Conservation (phyloP, 805 yeast species). For the Yarrowia hollandica region DNA sequence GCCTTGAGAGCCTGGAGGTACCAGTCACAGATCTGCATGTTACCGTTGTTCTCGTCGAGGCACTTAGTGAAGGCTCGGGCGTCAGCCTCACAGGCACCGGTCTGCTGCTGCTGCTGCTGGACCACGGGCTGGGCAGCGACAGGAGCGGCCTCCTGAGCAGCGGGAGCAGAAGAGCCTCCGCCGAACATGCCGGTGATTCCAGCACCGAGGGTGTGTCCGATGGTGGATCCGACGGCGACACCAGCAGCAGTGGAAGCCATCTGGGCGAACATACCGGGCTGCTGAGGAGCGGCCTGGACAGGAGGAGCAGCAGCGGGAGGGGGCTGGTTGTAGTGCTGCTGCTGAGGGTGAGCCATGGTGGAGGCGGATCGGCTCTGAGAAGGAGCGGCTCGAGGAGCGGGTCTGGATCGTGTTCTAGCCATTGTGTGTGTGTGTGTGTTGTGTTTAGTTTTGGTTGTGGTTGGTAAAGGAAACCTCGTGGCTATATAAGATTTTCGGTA, state of each 20-base stretch:
- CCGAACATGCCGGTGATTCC: conserved; percentile 89
- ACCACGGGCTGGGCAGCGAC: conserved; percentile 42
- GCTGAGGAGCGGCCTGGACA: conserved; percentile 45
- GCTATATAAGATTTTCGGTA: conserved; percentile 28
- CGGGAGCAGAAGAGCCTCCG: conserved; percentile 64
- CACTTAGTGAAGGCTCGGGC: conserved; percentile 96
- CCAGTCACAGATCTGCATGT: conserved; percentile 95
- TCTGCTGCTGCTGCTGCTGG: conserved; percentile 46
- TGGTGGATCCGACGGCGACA: conserved; percentile 97
- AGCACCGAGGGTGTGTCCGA: conserved; percentile 96
- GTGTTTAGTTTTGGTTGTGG: conserved; percentile 1
- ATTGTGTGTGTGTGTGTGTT: conserved; percentile 24
- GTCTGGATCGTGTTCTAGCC: conserved; percentile 46
- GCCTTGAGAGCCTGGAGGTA: conserved; percentile 97
- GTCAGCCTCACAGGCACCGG: conserved; percentile 75
- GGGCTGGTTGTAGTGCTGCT: conserved; percentile 50
- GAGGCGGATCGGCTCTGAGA: conserved; percentile 67
- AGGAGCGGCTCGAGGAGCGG: conserved; percentile 46
- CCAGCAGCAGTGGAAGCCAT: conserved; percentile 99
- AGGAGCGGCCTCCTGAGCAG: conserved; percentile 50
- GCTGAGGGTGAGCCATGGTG: conserved; percentile 49
- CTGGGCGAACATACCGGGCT: conserved; percentile 89
- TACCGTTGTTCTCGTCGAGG: conserved; percentile 88
- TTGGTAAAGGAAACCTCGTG: not conserved
- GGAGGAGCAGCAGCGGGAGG: conserved; percentile 53